These are phyloP conservation scores for Phytophthora uliginosa DNA, from an alignment of 352 stramenopile species.

Conservation along the genomic window DNA sequence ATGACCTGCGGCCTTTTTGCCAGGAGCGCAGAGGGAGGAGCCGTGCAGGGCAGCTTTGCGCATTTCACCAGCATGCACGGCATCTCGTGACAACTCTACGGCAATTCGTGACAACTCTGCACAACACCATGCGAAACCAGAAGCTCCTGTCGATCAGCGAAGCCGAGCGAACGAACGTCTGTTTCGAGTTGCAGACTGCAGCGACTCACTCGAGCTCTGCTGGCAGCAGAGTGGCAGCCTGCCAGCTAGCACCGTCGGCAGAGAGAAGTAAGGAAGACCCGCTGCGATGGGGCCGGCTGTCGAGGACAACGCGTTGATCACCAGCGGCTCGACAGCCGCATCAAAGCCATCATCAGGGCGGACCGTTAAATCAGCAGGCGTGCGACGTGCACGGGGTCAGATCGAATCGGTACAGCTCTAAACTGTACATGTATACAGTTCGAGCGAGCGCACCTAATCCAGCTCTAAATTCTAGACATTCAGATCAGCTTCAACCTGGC, in stretches of 20 bases:
- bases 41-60: not conserved
- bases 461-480: slow-evolving; percentile 4
- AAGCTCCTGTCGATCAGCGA: slow-evolving; percentile 16
- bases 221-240: not conserved
- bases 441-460: not conserved
- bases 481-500: not conserved
- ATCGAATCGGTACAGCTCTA: not conserved
- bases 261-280: slow-evolving; percentile 13
- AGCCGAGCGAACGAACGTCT: not conserved
- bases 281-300: slow-evolving; percentile 15
- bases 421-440: not conserved
- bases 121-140: slow-evolving; percentile 24
- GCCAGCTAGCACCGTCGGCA: not conserved
- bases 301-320: slow-evolving; percentile 3
- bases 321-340: not conserved
- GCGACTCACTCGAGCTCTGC: not conserved
- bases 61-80: slow-evolving; percentile 9
- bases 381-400: not conserved
- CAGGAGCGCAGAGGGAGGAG: not conserved
- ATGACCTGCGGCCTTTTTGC: slow-evolving; percentile 7
- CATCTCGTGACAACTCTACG: slow-evolving; percentile 9
- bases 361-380: slow-evolving; percentile 5
- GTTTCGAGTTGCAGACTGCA: not conserved
- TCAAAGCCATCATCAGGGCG: slow-evolving; percentile 8
- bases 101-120: slow-evolving; percentile 10